Percentiles rank a stretch among this genome's conserved stretches.
Conservation (phyloP, 176 grass and related monocot genomes). For the Leersia perrieri region DNA sequence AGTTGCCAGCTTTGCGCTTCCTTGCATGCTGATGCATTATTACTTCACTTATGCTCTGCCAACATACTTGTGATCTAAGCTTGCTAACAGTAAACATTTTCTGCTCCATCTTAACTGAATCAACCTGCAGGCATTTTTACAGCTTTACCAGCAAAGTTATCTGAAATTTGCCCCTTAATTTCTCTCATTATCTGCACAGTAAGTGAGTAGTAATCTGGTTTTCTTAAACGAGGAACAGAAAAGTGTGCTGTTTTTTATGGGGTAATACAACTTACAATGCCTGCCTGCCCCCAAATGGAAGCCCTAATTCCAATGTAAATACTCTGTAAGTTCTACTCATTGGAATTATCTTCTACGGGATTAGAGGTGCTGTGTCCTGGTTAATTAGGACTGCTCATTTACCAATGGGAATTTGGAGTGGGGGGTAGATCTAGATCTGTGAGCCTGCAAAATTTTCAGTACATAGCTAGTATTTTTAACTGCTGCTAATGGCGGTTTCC, state of each 20-base stretch:
- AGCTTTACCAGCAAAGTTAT: constrained; percentile 30
- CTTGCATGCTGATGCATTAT: constrained; percentile 38
- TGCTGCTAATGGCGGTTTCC: constrained; percentile 41
- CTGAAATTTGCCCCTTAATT: constrained; percentile 3
- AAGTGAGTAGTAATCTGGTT: constrained; percentile 18
- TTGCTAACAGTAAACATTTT: constrained; percentile 2
- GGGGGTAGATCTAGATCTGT: constrained; percentile 63
- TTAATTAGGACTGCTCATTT: constrained; percentile 62
- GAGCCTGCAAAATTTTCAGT: constrained; percentile 40
- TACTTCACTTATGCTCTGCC: constrained; percentile 22
- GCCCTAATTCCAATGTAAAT: constrained; percentile 65
- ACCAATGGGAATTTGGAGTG: constrained; percentile 58
- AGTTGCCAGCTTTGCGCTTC: constrained; percentile 29
- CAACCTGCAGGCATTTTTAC: constrained; percentile 30
- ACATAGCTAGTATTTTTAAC: constrained; percentile 17
- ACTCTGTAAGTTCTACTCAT: constrained; percentile 54
- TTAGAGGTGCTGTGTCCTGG: constrained; percentile 44
- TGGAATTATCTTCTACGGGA: constrained; percentile 62
- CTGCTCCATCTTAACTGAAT: constrained; percentile 17
- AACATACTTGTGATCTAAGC: constrained; percentile 43
- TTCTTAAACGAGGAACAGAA: constrained; percentile 15
- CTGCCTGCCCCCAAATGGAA: constrained; percentile 45
- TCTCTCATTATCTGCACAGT: background rate
- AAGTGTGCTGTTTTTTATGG: constrained; percentile 24
- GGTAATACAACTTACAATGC: constrained; percentile 40